Percentiles rank a stretch among this genome's conserved stretches.
Evolutionary conservation across 192 early-diverging fungal species (phyloP).

Genomic region (Pilaira anomala): DNA sequence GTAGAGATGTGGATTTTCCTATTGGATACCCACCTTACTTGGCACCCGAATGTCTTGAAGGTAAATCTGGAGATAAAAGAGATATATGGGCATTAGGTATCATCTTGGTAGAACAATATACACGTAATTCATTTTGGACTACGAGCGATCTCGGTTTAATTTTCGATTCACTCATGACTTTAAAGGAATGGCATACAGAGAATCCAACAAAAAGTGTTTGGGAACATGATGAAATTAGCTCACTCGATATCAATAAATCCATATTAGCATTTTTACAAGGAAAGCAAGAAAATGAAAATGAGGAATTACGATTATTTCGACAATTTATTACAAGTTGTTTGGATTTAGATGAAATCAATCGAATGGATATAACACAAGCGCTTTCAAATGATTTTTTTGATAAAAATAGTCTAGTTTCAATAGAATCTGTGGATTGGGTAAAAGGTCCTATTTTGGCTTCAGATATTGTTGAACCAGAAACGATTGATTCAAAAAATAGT

Average conservation of each 20-base stretch:
- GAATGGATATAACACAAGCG: slow-evolving; percentile 27
- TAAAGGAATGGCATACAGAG: slow-evolving; percentile 26
- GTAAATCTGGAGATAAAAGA: slow-evolving; percentile 19
- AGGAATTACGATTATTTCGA: slow-evolving; percentile 19
- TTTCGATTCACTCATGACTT: slow-evolving; percentile 44
- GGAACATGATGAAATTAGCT: slow-evolving; percentile 29
- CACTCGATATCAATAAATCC: slow-evolving; percentile 41
- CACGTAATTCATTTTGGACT: slow-evolving; percentile 53
- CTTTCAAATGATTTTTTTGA: slow-evolving; percentile 37
- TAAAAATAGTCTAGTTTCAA: neutral
- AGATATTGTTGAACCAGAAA: slow-evolving; percentile 34
- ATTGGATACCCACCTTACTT: slow-evolving; percentile 51
- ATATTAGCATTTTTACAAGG: slow-evolving; percentile 44
- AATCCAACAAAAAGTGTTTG: slow-evolving; percentile 32
- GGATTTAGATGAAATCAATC: slow-evolving; percentile 20
- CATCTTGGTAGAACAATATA: slow-evolving; percentile 49
- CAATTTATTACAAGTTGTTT: slow-evolving; percentile 29
- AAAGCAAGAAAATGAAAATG: slow-evolving; percentile 3
- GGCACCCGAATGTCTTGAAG: slow-evolving; percentile 32
- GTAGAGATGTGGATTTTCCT: slow-evolving; percentile 56
- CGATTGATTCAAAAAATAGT: slow-evolving; percentile 26
- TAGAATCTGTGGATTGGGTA: slow-evolving; percentile 23
- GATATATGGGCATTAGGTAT: slow-evolving; percentile 60
- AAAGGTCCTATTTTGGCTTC: slow-evolving; percentile 44
- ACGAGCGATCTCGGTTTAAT: slow-evolving; percentile 46